Evolutionary conservation across 2,329 filamentous ascomycete genomes (phyloP).

Genomic region (Arachnomyces sp.): DNA sequence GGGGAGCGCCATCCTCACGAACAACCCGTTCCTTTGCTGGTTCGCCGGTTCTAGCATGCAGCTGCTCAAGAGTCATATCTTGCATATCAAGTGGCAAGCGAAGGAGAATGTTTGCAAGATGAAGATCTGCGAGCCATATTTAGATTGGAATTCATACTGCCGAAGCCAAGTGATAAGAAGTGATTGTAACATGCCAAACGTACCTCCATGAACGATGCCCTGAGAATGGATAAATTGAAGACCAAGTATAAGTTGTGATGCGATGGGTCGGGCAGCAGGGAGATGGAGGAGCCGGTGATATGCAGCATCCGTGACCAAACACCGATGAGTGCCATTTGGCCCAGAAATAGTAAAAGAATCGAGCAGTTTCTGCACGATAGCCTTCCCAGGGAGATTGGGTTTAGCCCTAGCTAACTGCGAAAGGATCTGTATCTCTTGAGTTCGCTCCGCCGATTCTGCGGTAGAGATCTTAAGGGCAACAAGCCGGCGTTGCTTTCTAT

Average conservation of each 20-base stretch:
- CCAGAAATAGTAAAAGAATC: conserved; percentile 16
- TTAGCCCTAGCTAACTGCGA: conserved; percentile 4
- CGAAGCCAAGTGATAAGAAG: background rate
- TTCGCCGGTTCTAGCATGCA: conserved; percentile 16
- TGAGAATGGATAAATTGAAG: conserved; percentile 20
- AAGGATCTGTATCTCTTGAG: conserved; percentile 9
- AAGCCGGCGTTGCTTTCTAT: conserved; percentile 4
- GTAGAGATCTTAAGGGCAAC: conserved; percentile 13
- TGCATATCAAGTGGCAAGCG: conserved; percentile 13
- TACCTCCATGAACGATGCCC: conserved; percentile 22
- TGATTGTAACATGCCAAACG: conserved; percentile 7
- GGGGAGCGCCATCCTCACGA: conserved; percentile 15
- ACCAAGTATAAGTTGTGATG: conserved; percentile 16
- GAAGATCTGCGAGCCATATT: conserved; percentile 13
- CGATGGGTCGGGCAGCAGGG: conserved; percentile 15
- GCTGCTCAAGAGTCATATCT: conserved; percentile 13
- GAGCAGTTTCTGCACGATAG: conserved; percentile 10
- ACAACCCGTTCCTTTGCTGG: conserved; percentile 16
- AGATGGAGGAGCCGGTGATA: conserved; percentile 12
- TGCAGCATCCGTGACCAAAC: conserved; percentile 15
- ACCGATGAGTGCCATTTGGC: conserved; percentile 17
- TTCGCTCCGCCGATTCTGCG: conserved; percentile 8
- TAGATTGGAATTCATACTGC: conserved; percentile 1
- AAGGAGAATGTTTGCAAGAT: conserved; percentile 20
- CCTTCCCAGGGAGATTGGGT: conserved; percentile 9